Percentiles rank a stretch among this genome's conserved stretches.
phyloP scores from a whole-genome alignment of 2,329 filamentous ascomycete genomes.

The Pestalotiopsis sp. region DNA sequence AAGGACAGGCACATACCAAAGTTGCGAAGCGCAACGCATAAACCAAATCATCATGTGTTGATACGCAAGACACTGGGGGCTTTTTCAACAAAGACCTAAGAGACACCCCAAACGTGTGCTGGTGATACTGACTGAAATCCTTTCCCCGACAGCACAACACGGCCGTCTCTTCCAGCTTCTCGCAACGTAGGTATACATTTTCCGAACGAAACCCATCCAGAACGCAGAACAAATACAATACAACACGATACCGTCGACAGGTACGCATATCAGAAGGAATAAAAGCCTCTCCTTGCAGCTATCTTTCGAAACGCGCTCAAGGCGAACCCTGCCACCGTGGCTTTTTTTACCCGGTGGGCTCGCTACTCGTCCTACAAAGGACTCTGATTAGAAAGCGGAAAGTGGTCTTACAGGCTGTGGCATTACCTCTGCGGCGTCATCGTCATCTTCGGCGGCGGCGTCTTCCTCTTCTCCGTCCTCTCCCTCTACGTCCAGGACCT shows the following conservation, averaged over 20 bases:
- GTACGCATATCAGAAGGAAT: background rate
- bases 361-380: constrained; percentile 34
- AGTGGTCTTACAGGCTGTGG: constrained; percentile 6
- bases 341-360: background rate
- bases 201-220: background rate
- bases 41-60: background rate
- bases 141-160: background rate
- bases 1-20: background rate
- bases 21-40: background rate
- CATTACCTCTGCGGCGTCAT: constrained; percentile 25
- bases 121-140: background rate
- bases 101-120: background rate
- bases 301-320: constrained; percentile 27
- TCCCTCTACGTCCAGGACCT: constrained; percentile 14
- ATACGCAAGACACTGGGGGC: background rate
- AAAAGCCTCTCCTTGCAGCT: constrained; percentile 11
- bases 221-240: background rate
- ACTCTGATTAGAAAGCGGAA: constrained; percentile 28
- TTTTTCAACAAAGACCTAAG: background rate
- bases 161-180: background rate
- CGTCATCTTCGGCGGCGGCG: constrained; percentile 14
- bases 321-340: constrained; percentile 22
- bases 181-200: background rate
- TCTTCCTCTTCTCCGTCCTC: constrained; percentile 21
- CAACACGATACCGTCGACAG: background rate